phyloP scores from a whole-genome alignment of 768 basidiomycete genomes.

The Pleurotus tuoliensis region DNA sequence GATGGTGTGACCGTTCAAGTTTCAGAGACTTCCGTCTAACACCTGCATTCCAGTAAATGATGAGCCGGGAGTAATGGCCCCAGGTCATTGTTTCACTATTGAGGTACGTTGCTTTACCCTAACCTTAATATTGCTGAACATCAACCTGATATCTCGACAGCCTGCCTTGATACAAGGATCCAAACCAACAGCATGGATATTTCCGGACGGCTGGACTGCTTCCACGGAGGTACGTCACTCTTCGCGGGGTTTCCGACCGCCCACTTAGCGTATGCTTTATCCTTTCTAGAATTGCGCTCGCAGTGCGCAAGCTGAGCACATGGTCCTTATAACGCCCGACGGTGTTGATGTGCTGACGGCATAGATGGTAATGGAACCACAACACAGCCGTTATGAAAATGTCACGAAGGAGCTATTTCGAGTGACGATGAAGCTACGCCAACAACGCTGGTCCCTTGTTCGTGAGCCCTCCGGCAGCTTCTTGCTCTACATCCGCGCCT shows the following conservation, averaged over 20 bases:
- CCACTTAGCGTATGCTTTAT: background rate
- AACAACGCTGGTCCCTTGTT: too few species aligned
- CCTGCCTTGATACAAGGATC: conserved; percentile 76
- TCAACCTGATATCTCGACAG: conserved; percentile 26
- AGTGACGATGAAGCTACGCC: too few species aligned
- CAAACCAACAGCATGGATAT: conserved; percentile 67
- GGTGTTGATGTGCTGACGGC: conserved; percentile 78
- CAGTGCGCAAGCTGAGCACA: conserved; percentile 86
- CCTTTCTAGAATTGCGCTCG: conserved; percentile 66
- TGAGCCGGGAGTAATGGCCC: conserved; percentile 76
- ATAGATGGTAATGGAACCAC: conserved; percentile 10
- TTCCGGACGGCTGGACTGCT: conserved; percentile 93
- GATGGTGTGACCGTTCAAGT: conserved; percentile 42
- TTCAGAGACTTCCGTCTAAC: too few species aligned
- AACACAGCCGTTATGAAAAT: too few species aligned
- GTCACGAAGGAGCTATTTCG: too few species aligned
- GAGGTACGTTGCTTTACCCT: conserved; percentile 46
- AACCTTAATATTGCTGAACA: background rate
- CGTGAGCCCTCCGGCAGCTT: too few species aligned
- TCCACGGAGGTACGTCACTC: conserved; percentile 64
- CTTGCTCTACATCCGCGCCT: too few species aligned
- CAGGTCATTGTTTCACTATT: conserved; percentile 91
- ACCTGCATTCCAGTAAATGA: conserved; percentile 58
- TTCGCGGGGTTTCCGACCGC: background rate
- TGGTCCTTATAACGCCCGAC: conserved; percentile 74